Conservation (phyloP, 108 stramenopile species). For the Conticribra weissflogii region DNA sequence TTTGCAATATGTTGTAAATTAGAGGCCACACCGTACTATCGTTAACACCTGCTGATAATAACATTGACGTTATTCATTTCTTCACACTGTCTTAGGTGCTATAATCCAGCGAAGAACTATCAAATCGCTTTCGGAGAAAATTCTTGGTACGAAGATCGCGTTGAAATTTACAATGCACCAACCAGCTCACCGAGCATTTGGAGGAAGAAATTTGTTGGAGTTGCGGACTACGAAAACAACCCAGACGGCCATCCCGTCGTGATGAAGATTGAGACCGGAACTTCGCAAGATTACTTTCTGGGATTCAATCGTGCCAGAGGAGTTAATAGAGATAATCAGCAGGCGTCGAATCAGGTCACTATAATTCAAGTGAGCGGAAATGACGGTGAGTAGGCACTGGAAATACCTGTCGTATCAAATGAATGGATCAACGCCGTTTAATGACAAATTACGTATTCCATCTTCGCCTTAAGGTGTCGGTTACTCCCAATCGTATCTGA, state of each 20-base stretch:
- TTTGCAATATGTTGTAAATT: not conserved
- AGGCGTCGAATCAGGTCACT: constrained; percentile 21
- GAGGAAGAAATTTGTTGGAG: constrained; percentile 20
- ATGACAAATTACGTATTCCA: too few species aligned
- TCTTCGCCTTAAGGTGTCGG: too few species aligned
- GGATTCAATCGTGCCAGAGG: constrained; percentile 41
- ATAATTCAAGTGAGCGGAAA: constrained; percentile 14
- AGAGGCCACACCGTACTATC: too few species aligned
- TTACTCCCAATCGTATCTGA: constrained; percentile 20
- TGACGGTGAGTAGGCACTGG: too few species aligned
- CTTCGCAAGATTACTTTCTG: constrained; percentile 21
- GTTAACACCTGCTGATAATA: not conserved
- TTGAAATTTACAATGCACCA: constrained; percentile 10
- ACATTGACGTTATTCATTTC: not conserved
- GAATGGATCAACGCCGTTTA: too few species aligned
- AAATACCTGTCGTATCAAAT: too few species aligned
- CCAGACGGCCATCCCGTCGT: constrained; percentile 8
- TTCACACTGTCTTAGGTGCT: constrained; percentile 3
- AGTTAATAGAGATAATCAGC: constrained; percentile 23
- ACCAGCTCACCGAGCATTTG: not conserved
- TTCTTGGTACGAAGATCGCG: constrained; percentile 10
- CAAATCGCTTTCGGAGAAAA: constrained; percentile 13
- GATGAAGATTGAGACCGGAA: constrained; percentile 24
- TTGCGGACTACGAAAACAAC: constrained; percentile 26
- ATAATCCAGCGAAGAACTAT: constrained; percentile 27